Evolutionary conservation across 2,329 filamentous ascomycete species (phyloP), one percentile per base, ranked within the genome.

Genomic region (Pseudogymnoascus sp.): DNA sequence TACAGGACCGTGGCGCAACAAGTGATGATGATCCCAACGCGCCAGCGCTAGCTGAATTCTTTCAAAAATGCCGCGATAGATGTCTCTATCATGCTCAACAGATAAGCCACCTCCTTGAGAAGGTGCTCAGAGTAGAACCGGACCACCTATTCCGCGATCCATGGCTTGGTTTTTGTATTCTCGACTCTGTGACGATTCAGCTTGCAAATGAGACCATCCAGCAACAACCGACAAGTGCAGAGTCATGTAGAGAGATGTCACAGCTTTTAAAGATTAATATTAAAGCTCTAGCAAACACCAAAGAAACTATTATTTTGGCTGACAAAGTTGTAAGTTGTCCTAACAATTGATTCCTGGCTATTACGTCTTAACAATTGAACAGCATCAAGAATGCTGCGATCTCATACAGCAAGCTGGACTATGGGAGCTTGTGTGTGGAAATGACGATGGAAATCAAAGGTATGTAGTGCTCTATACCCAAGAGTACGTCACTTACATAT

Each of bases 1-100:
- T 68, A 69, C 2, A 69, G 18, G 2, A 67, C 64, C 61, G 65
- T 40, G 14, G 66, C 59, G 8, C 65, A 60, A 14, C 63, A 61
- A 3, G 67, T 63, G 23, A 64, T 55, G 18, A 66, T 61, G 23
- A 66, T 64, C 49, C 60, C 62, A 38, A 67, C 31, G 37, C 23
- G 11, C 33, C 38, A 6, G 37, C 43, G 31, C 43, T 45, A 12
- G 43, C 28, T 28, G 38, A 61, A 45, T 61, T 61, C n/a, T 21
- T 61, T 21, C 38, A 61, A 28, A 31, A 61, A 31, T 61, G 59
- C 37, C 38, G 23, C 25, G 43, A 41, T 18, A 43, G 43, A 12
- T 45, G 37, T 43, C 35, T 61, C 11, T 43, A 43, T n/a, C 59
- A 61, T 43, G 59, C 59, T 5, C 25, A 61, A 11, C 25, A 40